phyloP scores from a whole-genome alignment of 1,139 yeast species.

The Kodamaea suecica region DNA sequence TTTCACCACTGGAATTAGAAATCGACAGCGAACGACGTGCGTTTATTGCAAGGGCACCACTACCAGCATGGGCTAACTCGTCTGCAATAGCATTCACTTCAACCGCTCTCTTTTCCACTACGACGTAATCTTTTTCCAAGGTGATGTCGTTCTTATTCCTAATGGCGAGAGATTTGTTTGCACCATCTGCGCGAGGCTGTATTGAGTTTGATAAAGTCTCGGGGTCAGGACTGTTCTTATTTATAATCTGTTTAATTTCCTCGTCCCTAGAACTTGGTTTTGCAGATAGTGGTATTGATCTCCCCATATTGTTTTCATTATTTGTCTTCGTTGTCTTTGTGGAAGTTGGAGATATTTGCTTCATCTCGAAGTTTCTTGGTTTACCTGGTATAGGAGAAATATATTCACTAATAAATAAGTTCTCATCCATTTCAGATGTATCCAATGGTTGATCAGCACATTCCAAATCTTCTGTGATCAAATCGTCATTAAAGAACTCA shows the following conservation, averaged over 20 bases:
- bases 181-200: slow-evolving; percentile 14
- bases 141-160: slow-evolving; percentile 41
- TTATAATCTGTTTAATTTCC: slow-evolving; percentile 43
- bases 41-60: slow-evolving; percentile 50
- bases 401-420: slow-evolving; percentile 81
- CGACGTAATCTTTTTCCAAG: slow-evolving; percentile 83
- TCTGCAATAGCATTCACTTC: slow-evolving; percentile 96
- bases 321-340: not conserved
- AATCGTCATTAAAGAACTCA: slow-evolving; percentile 74
- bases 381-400: slow-evolving; percentile 35
- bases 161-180: slow-evolving; percentile 14
- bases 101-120: slow-evolving; percentile 89
- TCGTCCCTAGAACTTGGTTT: slow-evolving; percentile 34
- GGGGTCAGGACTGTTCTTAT: slow-evolving; percentile 44
- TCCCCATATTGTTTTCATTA: slow-evolving; percentile 1
- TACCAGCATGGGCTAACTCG: slow-evolving; percentile 71
- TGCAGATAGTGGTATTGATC: not conserved
- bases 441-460: slow-evolving; percentile 58
- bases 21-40: slow-evolving; percentile 19
- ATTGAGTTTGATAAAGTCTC: slow-evolving; percentile 27
- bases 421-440: slow-evolving; percentile 68
- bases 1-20: slow-evolving; percentile 16
- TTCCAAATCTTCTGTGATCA: slow-evolving; percentile 46
- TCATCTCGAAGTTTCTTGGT: slow-evolving; percentile 3
- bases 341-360: slow-evolving; percentile 6